Percentiles rank a stretch among this genome's conserved stretches.
These are phyloP conservation scores for Cymbopogon citratus DNA, from an alignment of 176 grass and related monocot genomes.

Conservation along the genomic window DNA sequence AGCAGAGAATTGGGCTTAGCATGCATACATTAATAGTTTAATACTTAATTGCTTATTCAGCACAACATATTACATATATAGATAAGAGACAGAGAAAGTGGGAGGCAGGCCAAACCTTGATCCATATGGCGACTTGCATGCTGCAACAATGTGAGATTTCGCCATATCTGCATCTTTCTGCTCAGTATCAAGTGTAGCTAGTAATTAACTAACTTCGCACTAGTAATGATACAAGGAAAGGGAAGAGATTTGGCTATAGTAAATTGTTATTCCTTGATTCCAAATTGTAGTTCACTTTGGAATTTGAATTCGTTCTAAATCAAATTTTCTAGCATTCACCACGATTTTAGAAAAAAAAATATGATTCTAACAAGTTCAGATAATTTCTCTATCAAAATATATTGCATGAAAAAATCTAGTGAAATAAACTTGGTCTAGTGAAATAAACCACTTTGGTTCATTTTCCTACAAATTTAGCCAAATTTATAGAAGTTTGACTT, in stretches of 20 bases:
- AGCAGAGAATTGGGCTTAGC: not conserved
- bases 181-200: not conserved
- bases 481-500: not conserved
- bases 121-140: slow-evolving; percentile 80
- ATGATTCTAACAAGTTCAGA: no score
- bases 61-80: not conserved
- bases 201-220: not conserved
- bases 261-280: no score
- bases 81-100: not conserved
- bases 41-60: not conserved
- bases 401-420: no score
- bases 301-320: no score
- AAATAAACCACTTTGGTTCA: no score
- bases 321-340: no score
- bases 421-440: no score
- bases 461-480: not conserved
- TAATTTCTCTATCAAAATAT: no score
- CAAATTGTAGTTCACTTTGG: no score
- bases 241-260: not conserved
- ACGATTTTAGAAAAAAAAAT: no score
- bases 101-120: slow-evolving; percentile 48
- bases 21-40: not conserved
- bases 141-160: slow-evolving; percentile 60
- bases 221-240: not conserved
- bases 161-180: slow-evolving; percentile 55